Base-by-base conservation (phyloP, 352 stramenopile species). In the Phytophthora citricola region DNA sequence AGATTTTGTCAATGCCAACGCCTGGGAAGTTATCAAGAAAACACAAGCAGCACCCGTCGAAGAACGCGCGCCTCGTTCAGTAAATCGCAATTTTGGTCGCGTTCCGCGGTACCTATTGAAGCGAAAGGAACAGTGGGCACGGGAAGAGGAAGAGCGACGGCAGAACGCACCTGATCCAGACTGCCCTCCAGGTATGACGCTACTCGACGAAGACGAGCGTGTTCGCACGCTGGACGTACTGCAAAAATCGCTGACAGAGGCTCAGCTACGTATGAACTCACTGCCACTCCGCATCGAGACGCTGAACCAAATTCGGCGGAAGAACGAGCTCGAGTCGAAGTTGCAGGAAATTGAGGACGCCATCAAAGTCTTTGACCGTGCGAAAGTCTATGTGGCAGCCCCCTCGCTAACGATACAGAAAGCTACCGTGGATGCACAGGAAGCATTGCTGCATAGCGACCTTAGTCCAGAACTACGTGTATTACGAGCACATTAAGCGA, bases 281-380 rank as follows among this genome's bases (percentile, higher is more conserved):
- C 54, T 97, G 48, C 92, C 91, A 27, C 73, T 98, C 10, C 85
- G 90, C 15, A 88, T 97, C 31, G 87, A 97, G 55, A 97, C 90
- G 1, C 72, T 86, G 10, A 87, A 75, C 20, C 86, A 97, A 69
- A 89, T 89, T 15, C 83, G 85, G 26, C 76, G 83, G 41, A 95
- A 96, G 64, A 84, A 92, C 34, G 86, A 87, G 36, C 64, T 97
- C 3, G 87, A 97, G 41, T 63, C 71, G 15, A 93, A 94, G 50
- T 65, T 97, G 14, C 84, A 85, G 56, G 91, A 97, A 59, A 97
- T 97, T 44, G 91, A 97, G 31, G 86, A 94, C 49, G 91, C 92
- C 20, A 95, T 97, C 69, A 85, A 83, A 29, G 87, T 97, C 14
- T 98, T 97, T 39, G 84, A 84, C 54, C 83, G 87, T 10, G 39